These are phyloP conservation scores for Penicillium psychrofluorescens DNA, from an alignment of 495 filamentous ascomycete genomes.

Conservation along the genomic window DNA sequence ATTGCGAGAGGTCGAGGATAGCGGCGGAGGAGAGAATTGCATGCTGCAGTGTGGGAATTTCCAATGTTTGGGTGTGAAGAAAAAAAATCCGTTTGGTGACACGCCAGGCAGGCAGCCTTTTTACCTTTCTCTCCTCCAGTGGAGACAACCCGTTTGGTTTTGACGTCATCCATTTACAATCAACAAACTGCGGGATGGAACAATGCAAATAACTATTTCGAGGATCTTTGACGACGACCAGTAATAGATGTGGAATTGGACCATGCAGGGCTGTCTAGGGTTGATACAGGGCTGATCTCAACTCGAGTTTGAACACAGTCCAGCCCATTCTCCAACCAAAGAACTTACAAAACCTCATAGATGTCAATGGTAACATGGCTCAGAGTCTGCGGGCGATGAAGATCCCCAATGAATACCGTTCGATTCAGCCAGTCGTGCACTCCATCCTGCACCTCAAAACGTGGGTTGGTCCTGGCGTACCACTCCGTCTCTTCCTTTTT, in stretches of 20 bases:
- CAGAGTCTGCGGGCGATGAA: not conserved
- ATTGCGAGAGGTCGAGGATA: slow-evolving; percentile 1
- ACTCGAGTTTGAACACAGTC: not conserved
- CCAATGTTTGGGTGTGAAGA: no score
- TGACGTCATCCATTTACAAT: not conserved
- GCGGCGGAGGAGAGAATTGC: not conserved
- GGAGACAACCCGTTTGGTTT: not conserved
- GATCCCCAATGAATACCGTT: slow-evolving; percentile 5
- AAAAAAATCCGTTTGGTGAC: no score
- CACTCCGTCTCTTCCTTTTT: not conserved
- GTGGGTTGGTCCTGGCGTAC: slow-evolving; percentile 5
- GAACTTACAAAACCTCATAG: slow-evolving; percentile 1
- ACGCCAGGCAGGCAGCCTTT: no score
- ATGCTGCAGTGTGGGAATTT: no score
- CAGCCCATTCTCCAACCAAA: not conserved
- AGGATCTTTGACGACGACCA: no score
- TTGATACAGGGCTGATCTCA: not conserved
- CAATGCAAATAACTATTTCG: not conserved
- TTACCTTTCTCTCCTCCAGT: no score
- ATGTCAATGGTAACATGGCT: slow-evolving; percentile 8
- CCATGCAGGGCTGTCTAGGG: no score
- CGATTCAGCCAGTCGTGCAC: slow-evolving; percentile 4
- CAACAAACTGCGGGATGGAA: not conserved
- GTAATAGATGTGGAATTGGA: no score
- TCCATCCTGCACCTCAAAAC: slow-evolving; percentile 4